Evolutionary conservation across 768 basidiomycete genomes (phyloP).

Genomic region (Boletus patriciae): DNA sequence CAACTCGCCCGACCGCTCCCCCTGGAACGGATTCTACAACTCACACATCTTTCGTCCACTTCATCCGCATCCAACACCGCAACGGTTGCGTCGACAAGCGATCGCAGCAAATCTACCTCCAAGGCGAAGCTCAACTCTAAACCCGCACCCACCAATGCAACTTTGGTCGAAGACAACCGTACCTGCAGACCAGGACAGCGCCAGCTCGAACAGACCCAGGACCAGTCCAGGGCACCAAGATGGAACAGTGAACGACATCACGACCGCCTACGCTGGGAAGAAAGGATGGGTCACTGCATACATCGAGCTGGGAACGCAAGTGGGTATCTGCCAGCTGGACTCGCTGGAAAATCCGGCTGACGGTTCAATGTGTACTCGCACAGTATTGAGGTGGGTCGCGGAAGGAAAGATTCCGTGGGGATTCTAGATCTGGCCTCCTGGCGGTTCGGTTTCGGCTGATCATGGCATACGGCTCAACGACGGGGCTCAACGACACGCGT

Average conservation of each 20-base stretch:
- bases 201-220: constrained; percentile 20
- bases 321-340: constrained; percentile 42
- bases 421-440: constrained; percentile 84
- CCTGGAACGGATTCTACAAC: constrained; percentile 65
- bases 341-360: not conserved
- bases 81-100: not conserved
- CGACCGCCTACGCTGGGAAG: constrained; percentile 71
- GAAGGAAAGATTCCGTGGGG: constrained; percentile 83
- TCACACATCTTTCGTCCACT: constrained; percentile 50
- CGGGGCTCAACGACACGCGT: constrained; percentile 19
- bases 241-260: constrained; percentile 91
- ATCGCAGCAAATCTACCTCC: not conserved
- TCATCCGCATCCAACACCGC: constrained; percentile 1
- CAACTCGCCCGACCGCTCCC: constrained; percentile 68
- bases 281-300: constrained; percentile 85
- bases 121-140: constrained; percentile 2
- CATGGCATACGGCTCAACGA: constrained; percentile 63
- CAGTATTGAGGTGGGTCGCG: constrained; percentile 80
- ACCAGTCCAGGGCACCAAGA: constrained; percentile 10
- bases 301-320: constrained; percentile 88
- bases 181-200: constrained; percentile 67
- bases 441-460: constrained; percentile 31
- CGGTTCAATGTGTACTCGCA: not conserved
- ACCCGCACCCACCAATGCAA: not conserved
- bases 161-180: constrained; percentile 57